Percentiles rank a stretch among this genome's conserved stretches.
Evolutionary conservation across 2,329 filamentous ascomycete species (phyloP).

Genomic region (Chaetothyriales sp.): DNA sequence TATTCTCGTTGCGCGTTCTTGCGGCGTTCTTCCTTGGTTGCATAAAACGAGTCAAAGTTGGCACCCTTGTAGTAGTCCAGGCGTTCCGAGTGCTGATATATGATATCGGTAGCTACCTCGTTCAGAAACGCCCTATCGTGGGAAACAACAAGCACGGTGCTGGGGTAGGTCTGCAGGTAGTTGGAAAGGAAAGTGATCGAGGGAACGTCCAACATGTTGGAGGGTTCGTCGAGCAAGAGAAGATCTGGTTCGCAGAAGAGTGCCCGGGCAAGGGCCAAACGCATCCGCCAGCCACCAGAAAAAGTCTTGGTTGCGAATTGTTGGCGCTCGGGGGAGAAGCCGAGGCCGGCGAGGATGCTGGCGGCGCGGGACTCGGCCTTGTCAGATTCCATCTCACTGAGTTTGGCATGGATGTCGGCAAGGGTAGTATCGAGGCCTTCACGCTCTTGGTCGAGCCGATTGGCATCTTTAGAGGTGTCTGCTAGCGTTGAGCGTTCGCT

Average conservation of each 20-base stretch:
- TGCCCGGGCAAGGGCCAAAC: slow-evolving; percentile 81
- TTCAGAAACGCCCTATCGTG: slow-evolving; percentile 99
- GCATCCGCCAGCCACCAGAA: slow-evolving; percentile 99
- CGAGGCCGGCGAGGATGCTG: slow-evolving; percentile 89
- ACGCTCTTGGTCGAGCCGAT: slow-evolving; percentile 67
- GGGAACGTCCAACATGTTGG: slow-evolving; percentile 99
- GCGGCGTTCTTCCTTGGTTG: slow-evolving; percentile 88
- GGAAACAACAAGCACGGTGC: slow-evolving; percentile 87
- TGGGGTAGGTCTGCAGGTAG: slow-evolving; percentile 86
- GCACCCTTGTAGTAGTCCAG: slow-evolving; percentile 97
- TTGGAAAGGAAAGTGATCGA: slow-evolving; percentile 96
- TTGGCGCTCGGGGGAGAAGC: slow-evolving; percentile 86
- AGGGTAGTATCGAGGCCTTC: slow-evolving; percentile 83
- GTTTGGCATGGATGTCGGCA: slow-evolving; percentile 77
- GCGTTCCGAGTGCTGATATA: slow-evolving; percentile 92
- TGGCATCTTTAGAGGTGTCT: slow-evolving; percentile 81
- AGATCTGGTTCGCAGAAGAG: slow-evolving; percentile 97
- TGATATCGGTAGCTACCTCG: slow-evolving; percentile 97
- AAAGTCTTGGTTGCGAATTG: slow-evolving; percentile 92
- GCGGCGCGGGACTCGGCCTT: slow-evolving; percentile 92
- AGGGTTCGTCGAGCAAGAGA: slow-evolving; percentile 92
- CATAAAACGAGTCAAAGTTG: slow-evolving; percentile 95
- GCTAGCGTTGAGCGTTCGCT: slow-evolving; percentile 62
- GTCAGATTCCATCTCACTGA: slow-evolving; percentile 97
- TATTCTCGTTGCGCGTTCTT: slow-evolving; percentile 96